Evolutionary conservation across 164 flowering plant genomes (phyloP).

Genomic region (Aristolochia fimbriata): DNA sequence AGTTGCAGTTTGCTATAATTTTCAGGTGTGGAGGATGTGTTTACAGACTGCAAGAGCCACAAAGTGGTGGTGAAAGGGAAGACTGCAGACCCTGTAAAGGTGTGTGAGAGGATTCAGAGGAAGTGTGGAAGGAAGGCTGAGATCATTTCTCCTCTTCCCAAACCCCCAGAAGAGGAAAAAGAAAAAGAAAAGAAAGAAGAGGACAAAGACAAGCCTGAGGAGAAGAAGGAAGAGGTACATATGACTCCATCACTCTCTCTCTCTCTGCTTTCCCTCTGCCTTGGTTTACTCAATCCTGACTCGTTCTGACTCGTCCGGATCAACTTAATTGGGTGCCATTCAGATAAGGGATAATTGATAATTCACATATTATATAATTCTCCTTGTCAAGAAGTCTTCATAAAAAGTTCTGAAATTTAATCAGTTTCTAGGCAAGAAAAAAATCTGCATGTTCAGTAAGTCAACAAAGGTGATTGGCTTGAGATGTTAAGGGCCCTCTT

Average conservation of each 20-base stretch:
- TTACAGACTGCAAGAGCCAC: constrained; percentile 50
- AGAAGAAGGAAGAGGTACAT: constrained; percentile 49
- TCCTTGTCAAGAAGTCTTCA: too few species aligned
- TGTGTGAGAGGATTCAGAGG: constrained; percentile 64
- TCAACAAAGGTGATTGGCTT: too few species aligned
- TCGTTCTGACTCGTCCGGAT: background rate
- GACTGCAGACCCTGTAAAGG: constrained; percentile 63
- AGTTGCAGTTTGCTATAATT: too few species aligned
- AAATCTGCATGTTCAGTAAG: too few species aligned
- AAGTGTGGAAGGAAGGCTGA: constrained; percentile 72
- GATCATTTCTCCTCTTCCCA: constrained; percentile 71
- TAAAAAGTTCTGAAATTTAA: too few species aligned
- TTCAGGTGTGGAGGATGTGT: constrained; percentile 79
- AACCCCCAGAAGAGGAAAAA: constrained; percentile 45
- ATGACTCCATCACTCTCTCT: too few species aligned
- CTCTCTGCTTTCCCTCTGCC: background rate
- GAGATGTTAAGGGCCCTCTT: too few species aligned
- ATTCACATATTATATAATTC: too few species aligned
- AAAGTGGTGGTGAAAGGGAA: constrained; percentile 82
- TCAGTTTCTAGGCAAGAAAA: too few species aligned
- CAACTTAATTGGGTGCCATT: background rate
- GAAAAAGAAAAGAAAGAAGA: constrained; percentile 23
- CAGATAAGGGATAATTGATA: too few species aligned
- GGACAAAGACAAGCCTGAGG: constrained; percentile 26
- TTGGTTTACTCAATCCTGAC: background rate